Evolutionary conservation across 805 yeast species (phyloP).

Genomic region (Saitoella complicata): DNA sequence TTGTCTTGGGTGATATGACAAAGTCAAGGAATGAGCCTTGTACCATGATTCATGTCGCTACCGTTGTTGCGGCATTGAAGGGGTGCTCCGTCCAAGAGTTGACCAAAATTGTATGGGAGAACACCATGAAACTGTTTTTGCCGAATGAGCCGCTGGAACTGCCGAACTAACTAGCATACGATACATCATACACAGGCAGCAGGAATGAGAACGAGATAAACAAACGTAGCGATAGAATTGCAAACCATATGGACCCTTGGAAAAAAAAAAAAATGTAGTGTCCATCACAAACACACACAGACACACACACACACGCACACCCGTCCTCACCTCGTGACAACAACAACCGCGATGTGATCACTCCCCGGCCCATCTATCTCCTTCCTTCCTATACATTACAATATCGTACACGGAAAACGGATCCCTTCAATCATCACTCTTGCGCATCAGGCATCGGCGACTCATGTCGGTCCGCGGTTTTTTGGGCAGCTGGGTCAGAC

Average conservation of each 20-base stretch:
- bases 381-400: too few species aligned
- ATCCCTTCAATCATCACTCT: too few species aligned
- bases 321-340: too few species aligned
- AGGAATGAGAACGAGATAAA: background rate
- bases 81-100: constrained; percentile 28
- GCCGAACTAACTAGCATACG: too few species aligned
- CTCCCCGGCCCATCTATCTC: too few species aligned
- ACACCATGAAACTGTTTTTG: constrained; percentile 31
- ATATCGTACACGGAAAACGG: too few species aligned
- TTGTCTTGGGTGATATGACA: constrained; percentile 31
- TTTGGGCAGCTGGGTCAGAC: background rate
- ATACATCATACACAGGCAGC: too few species aligned
- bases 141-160: constrained; percentile 10
- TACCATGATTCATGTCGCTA: constrained; percentile 63
- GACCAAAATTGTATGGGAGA: constrained; percentile 35
- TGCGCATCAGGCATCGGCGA: too few species aligned
- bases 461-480: too few species aligned
- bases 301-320: background rate
- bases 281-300: background rate
- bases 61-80: constrained; percentile 39
- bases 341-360: too few species aligned
- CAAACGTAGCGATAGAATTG: background rate
- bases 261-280: background rate
- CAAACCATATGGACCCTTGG: background rate
- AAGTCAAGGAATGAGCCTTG: constrained; percentile 91